Percentiles rank a stretch among this genome's conserved stretches.
Conservation (phyloP, 176 grass and related monocot genomes). For the Juncus inflexus region DNA sequence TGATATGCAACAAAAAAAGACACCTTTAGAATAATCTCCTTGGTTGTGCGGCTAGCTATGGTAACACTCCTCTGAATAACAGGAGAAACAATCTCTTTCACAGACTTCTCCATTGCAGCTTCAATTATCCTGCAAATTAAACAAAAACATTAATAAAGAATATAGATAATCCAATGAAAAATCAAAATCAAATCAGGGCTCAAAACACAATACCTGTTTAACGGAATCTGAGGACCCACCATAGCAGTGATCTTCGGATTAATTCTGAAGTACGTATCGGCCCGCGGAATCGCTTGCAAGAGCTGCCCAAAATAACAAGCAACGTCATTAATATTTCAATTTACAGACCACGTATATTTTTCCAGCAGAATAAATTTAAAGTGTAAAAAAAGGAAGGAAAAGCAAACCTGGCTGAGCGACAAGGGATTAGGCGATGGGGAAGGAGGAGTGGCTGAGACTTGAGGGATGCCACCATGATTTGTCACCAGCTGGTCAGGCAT, state of each 20-base stretch:
- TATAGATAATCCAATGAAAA: slow-evolving; percentile 1
- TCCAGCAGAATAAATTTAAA: not conserved
- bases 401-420: slow-evolving; percentile 78
- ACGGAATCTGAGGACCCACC: slow-evolving; percentile 62
- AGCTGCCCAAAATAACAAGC: slow-evolving; percentile 48
- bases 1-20: slow-evolving; percentile 13
- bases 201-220: slow-evolving; percentile 54
- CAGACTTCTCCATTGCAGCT: slow-evolving; percentile 81
- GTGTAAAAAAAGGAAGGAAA: slow-evolving; percentile 12
- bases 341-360: not conserved
- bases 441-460: slow-evolving; percentile 50
- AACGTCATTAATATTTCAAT: slow-evolving; percentile 8
- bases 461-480: slow-evolving; percentile 38
- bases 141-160: slow-evolving; percentile 14
- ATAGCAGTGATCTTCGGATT: slow-evolving; percentile 87
- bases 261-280: slow-evolving; percentile 81
- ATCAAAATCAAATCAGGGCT: slow-evolving; percentile 15
- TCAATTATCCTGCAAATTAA: slow-evolving; percentile 68
- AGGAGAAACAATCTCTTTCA: slow-evolving; percentile 86
- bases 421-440: slow-evolving; percentile 67
- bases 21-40: slow-evolving; percentile 97
- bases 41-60: slow-evolving; percentile 88
- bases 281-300: slow-evolving; percentile 71
- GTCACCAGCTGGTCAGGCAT: slow-evolving; percentile 75
- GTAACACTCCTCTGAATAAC: slow-evolving; percentile 98